These are phyloP conservation scores for Camelina laxa DNA, from an alignment of 345 rosid genomes.

Conservation along the genomic window DNA sequence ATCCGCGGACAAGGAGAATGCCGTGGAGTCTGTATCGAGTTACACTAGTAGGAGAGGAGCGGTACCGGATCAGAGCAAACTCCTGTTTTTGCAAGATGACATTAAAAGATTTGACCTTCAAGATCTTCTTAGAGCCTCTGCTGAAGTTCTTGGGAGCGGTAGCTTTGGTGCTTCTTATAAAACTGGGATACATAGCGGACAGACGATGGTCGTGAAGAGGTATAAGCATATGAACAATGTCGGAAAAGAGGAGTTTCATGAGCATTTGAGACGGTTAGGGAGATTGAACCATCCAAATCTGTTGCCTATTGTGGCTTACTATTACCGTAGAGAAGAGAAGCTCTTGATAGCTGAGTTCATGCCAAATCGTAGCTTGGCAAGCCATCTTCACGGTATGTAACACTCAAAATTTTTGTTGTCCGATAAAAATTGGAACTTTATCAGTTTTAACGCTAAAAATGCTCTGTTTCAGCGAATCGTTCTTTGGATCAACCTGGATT, in stretches of 20 bases:
- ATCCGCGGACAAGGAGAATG: conserved; percentile 18
- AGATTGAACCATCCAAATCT: conserved; percentile 65
- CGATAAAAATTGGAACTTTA: neutral
- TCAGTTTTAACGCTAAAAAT: neutral
- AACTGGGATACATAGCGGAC: conserved; percentile 49
- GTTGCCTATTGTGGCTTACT: conserved; percentile 60
- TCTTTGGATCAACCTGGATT: conserved; percentile 52
- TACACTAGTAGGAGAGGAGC: conserved; percentile 26
- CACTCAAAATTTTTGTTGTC: neutral
- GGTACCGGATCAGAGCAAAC: conserved; percentile 47
- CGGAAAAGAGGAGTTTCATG: conserved; percentile 70
- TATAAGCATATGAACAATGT: conserved; percentile 75
- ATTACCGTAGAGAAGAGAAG: conserved; percentile 78
- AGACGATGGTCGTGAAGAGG: conserved; percentile 72
- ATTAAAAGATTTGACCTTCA: conserved; percentile 64
- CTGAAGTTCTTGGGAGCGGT: conserved; percentile 85
- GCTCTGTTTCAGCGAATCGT: conserved; percentile 60
- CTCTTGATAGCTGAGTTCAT: conserved; percentile 62
- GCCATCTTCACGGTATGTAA: conserved; percentile 69
- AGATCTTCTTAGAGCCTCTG: conserved; percentile 72
- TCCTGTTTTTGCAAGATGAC: conserved; percentile 60
- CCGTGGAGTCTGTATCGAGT: conserved; percentile 24
- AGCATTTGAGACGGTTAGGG: conserved; percentile 70
- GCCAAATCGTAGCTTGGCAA: conserved; percentile 67
- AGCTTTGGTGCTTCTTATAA: conserved; percentile 81